Conservation (phyloP, 768 basidiomycete genomes). For the Kwoniella newhampshirensis region DNA sequence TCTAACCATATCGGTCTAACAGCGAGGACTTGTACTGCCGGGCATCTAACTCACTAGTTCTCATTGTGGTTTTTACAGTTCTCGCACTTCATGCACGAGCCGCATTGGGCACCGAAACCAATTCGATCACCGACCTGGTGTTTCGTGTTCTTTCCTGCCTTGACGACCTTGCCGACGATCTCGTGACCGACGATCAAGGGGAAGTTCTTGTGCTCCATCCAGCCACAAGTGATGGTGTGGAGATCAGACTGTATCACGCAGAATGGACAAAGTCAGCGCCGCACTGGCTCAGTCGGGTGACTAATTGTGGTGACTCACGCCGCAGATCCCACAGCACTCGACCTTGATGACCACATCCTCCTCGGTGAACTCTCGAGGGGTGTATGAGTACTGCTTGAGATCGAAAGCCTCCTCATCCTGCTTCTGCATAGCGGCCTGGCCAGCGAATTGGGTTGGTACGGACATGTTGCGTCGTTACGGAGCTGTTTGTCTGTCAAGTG, state of each 20-base stretch:
- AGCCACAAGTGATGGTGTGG: conserved; percentile 56
- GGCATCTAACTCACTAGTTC: too few relatives aligned
- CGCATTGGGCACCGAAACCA: conserved; percentile 60
- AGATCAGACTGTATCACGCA: conserved; percentile 27
- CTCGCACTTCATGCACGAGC: conserved; percentile 58
- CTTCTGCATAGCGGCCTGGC: conserved; percentile 9
- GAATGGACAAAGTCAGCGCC: too few relatives aligned
- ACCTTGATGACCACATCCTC: conserved; percentile 32
- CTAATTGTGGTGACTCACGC: conserved; percentile 53
- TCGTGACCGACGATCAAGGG: conserved; percentile 56
- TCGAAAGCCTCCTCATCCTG: conserved; percentile 21
- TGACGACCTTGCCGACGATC: conserved; percentile 45
- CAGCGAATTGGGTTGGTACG: conserved; percentile 4
- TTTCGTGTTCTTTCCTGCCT: conserved; percentile 58
- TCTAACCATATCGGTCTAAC: too few relatives aligned
- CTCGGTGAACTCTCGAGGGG: conserved; percentile 25
- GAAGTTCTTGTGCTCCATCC: conserved; percentile 39
- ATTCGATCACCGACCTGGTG: conserved; percentile 58
- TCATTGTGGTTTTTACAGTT: conserved; percentile 54
- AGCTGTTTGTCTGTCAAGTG: too few relatives aligned
- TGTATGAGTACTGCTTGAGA: conserved; percentile 25
- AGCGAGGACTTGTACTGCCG: too few relatives aligned
- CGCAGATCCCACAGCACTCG: conserved; percentile 52
- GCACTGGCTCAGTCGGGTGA: too few relatives aligned
- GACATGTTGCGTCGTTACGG: too few relatives aligned